These are phyloP conservation scores for Pleomassaria siparia DNA, from an alignment of 2,329 filamentous ascomycete species.

Conservation along the genomic window DNA sequence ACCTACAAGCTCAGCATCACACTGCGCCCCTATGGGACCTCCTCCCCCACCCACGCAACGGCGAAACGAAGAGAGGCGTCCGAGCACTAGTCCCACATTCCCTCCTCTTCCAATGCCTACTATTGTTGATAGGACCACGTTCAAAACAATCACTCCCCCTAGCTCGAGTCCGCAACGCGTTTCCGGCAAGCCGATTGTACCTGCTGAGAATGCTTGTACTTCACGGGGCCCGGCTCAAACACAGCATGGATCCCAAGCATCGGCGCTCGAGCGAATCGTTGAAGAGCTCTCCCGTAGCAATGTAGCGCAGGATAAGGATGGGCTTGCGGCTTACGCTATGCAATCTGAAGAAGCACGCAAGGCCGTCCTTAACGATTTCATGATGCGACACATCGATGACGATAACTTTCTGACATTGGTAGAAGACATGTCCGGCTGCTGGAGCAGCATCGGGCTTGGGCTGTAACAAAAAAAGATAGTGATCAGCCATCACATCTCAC, in stretches of 20 bases:
- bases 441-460: conserved; percentile 40
- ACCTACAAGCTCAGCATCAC: conserved; percentile 26
- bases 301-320: conserved; percentile 7
- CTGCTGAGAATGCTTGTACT: no score
- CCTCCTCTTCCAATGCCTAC: conserved; percentile 42
- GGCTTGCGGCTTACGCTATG: conserved; percentile 37
- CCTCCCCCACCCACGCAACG: conserved; percentile 35
- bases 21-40: conserved; percentile 28
- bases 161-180: no score
- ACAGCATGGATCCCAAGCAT: not conserved
- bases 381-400: conserved; percentile 53
- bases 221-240: no score
- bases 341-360: conserved; percentile 46
- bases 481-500: no score
- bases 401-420: conserved; percentile 54
- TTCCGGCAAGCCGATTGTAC: no score
- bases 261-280: not conserved
- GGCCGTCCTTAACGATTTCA: conserved; percentile 51
- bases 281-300: not conserved
- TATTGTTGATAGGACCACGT: conserved; percentile 17
- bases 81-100: conserved; percentile 15
- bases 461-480: conserved; percentile 7
- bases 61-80: conserved; percentile 17
- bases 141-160: not conserved
- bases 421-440: conserved; percentile 53